Evolutionary conservation across 257 asterid species (phyloP).

Genomic region (Forsythia viridissima): DNA sequence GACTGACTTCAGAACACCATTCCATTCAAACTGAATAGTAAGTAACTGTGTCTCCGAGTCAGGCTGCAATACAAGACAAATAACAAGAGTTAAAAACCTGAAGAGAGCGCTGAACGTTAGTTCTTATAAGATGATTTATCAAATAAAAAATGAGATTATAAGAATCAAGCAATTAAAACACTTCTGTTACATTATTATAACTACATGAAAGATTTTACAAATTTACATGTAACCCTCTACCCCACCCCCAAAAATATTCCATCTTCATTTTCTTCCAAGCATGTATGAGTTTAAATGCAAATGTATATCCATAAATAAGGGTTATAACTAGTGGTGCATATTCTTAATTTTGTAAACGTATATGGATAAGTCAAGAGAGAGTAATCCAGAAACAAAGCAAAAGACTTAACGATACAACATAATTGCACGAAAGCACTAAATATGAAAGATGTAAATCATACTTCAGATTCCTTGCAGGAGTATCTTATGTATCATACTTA

Average conservation of each 20-base stretch:
- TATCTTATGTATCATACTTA: too few species aligned
- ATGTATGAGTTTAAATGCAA: background rate
- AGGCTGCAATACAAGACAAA: slow-evolving; percentile 56
- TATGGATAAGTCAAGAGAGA: background rate
- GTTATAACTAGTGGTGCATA: background rate
- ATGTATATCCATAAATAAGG: background rate
- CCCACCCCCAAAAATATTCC: too few species aligned
- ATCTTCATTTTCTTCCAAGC: background rate
- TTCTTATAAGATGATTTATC: background rate
- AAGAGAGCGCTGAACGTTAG: background rate
- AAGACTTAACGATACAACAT: background rate
- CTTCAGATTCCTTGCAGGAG: background rate
- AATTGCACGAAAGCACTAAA: background rate
- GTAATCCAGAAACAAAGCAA: background rate
- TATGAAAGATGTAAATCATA: background rate
- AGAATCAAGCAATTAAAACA: background rate
- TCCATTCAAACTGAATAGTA: slow-evolving; percentile 94
- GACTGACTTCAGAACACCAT: slow-evolving; percentile 84
- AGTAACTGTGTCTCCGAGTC: slow-evolving; percentile 83
- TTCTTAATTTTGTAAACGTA: background rate
- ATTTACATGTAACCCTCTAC: background rate
- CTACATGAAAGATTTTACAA: background rate
- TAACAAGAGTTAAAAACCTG: background rate
- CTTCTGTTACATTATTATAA: background rate
- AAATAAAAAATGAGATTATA: too few species aligned